Percentiles rank a stretch among this genome's conserved stretches.
These are phyloP conservation scores for Rubia yunnanensis DNA, from an alignment of 257 asterid species.

Conservation along the genomic window DNA sequence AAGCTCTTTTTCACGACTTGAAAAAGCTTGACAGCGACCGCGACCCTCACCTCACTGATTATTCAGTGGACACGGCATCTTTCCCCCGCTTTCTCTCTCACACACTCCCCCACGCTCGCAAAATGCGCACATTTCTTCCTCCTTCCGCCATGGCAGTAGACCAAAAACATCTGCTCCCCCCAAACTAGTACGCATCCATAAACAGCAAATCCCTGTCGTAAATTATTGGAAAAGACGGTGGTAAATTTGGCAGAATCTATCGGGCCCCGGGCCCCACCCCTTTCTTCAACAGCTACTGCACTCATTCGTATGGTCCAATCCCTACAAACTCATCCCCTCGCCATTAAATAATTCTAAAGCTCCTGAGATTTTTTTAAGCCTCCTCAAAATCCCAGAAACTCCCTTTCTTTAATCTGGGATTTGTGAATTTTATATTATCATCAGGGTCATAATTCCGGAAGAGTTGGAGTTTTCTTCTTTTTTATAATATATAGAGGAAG, in stretches of 20 bases:
- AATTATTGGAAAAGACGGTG: background rate
- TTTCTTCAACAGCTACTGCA: background rate
- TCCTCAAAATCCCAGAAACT: constrained; percentile 18
- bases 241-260: constrained; percentile 23
- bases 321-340: constrained; percentile 5
- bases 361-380: constrained; percentile 7
- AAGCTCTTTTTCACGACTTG: constrained; percentile 21
- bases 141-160: background rate
- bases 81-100: constrained; percentile 4
- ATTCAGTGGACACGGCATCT: constrained; percentile 29
- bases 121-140: background rate
- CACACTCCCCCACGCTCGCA: background rate
- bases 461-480: background rate
- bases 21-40: constrained; percentile 17
- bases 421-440: background rate
- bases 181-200: background rate
- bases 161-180: background rate
- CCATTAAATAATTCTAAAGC: constrained; percentile 35
- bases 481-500: background rate
- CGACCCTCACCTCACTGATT: constrained; percentile 3
- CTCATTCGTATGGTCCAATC: constrained; percentile 14
- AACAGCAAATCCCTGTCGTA: background rate
- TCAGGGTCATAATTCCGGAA: no score
- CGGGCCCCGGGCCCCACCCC: constrained; percentile 23
- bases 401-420: constrained; percentile 15